These are phyloP conservation scores for Talaromyces sp. DNA, from an alignment of 2,329 filamentous ascomycete species.

Conservation along the genomic window DNA sequence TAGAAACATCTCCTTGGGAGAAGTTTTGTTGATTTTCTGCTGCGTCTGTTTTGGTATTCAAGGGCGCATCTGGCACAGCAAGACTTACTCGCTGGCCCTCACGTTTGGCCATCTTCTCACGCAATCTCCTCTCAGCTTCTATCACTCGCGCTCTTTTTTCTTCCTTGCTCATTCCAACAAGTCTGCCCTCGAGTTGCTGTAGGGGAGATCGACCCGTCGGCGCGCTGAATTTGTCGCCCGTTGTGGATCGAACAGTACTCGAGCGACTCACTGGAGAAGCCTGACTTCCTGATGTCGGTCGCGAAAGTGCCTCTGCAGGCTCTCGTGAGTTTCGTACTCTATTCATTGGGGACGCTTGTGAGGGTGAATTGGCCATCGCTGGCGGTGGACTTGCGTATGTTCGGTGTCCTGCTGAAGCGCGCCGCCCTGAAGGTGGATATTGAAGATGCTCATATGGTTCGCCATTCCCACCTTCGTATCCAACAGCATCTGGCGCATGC, in stretches of 20 bases:
- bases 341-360: constrained; percentile 10
- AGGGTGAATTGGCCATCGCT: constrained; percentile 2
- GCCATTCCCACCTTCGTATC: constrained; percentile 13
- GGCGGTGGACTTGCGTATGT: constrained; percentile 8
- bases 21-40: constrained; percentile 21
- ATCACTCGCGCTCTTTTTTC: constrained; percentile 84
- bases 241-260: constrained; percentile 32
- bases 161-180: constrained; percentile 92
- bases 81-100: constrained; percentile 26
- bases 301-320: constrained; percentile 19
- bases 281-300: constrained; percentile 25
- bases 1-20: background rate
- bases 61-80: constrained; percentile 17
- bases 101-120: constrained; percentile 52
- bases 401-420: background rate
- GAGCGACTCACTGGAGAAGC: constrained; percentile 32
- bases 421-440: background rate
- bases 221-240: constrained; percentile 49
- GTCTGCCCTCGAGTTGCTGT: constrained; percentile 85
- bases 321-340: constrained; percentile 17
- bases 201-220: constrained; percentile 84
- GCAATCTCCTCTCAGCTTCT: constrained; percentile 73
- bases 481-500: background rate
- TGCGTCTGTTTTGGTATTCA: background rate
- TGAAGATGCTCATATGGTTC: constrained; percentile 9